These are phyloP conservation scores for Auxenochlorella protothecoides DNA, from an alignment of 139 green algal genomes.

Conservation along the genomic window DNA sequence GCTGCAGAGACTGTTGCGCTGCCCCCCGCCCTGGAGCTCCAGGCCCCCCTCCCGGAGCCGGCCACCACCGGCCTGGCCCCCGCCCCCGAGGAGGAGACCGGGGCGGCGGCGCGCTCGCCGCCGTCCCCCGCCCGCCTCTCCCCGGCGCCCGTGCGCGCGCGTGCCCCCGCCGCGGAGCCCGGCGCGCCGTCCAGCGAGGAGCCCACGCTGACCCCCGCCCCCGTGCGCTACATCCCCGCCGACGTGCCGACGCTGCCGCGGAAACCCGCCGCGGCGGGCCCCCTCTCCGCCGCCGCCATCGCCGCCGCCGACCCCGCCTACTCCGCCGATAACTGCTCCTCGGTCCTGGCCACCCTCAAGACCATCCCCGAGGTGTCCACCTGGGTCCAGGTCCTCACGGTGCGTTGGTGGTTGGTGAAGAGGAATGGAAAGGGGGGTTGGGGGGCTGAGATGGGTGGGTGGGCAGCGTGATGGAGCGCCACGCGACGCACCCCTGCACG, in stretches of 20 bases:
- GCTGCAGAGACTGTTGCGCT: too few species aligned
- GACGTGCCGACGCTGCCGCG: constrained; percentile 2
- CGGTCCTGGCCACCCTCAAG: constrained; percentile 13
- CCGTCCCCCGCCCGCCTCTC: background rate
- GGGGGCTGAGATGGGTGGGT: constrained; percentile 1
- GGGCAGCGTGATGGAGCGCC: background rate
- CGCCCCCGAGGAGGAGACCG: too few species aligned
- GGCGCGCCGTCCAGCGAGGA: background rate
- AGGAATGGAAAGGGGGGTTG: too few species aligned
- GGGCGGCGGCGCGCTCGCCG: background rate
- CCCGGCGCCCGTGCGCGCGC: constrained; percentile 1
- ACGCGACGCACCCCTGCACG: background rate
- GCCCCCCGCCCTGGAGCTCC: too few species aligned
- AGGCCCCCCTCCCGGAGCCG: too few species aligned
- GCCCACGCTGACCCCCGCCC: background rate
- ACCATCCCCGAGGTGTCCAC: constrained; percentile 14
- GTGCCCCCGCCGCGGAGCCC: background rate
- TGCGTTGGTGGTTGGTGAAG: too few species aligned
- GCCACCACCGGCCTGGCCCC: too few species aligned
- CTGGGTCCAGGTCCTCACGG: constrained; percentile 8
- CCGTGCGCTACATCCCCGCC: background rate
- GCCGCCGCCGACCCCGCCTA: background rate
- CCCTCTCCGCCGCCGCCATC: background rate
- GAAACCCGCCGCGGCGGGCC: background rate
- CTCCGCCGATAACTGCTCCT: constrained; percentile 7